Evolutionary conservation across 768 basidiomycete species (phyloP).

Genomic region (Tremella fuciformis): DNA sequence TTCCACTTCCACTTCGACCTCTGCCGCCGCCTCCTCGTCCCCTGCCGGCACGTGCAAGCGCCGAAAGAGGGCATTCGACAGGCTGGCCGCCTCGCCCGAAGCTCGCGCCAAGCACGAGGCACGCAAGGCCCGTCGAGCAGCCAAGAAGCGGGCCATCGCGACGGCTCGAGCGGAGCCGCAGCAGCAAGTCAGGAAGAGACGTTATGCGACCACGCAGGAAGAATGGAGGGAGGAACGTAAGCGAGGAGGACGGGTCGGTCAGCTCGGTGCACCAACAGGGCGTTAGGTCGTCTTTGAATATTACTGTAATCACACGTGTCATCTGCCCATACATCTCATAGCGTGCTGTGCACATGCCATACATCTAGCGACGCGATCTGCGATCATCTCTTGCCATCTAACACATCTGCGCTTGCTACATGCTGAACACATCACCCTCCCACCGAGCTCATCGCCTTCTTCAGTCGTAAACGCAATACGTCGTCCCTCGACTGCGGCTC

Average conservation of each 20-base stretch:
- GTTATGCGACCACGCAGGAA: background rate
- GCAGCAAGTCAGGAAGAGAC: background rate
- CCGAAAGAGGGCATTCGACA: constrained; percentile 6
- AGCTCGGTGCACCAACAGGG: no score
- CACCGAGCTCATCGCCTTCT: constrained; percentile 49
- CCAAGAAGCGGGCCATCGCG: background rate
- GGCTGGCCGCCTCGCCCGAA: background rate
- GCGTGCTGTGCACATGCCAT: no score
- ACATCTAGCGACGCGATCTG: no score
- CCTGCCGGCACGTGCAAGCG: constrained; percentile 7
- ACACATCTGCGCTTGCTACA: no score
- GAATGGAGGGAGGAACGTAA: constrained; percentile 8
- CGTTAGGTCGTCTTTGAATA: no score
- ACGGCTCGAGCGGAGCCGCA: background rate
- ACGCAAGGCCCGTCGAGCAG: constrained; percentile 5
- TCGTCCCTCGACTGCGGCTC: constrained; percentile 35
- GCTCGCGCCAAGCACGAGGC: background rate
- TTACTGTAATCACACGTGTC: no score
- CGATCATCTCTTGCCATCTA: no score
- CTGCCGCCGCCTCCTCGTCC: background rate
- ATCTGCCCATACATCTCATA: no score
- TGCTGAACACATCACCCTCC: constrained; percentile 22
- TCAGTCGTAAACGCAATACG: constrained; percentile 43
- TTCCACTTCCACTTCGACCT: background rate
- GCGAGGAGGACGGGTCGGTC: background rate